Base-by-base conservation (phyloP, 2,329 filamentous ascomycete species). In the Pleoardoris graminearum region DNA sequence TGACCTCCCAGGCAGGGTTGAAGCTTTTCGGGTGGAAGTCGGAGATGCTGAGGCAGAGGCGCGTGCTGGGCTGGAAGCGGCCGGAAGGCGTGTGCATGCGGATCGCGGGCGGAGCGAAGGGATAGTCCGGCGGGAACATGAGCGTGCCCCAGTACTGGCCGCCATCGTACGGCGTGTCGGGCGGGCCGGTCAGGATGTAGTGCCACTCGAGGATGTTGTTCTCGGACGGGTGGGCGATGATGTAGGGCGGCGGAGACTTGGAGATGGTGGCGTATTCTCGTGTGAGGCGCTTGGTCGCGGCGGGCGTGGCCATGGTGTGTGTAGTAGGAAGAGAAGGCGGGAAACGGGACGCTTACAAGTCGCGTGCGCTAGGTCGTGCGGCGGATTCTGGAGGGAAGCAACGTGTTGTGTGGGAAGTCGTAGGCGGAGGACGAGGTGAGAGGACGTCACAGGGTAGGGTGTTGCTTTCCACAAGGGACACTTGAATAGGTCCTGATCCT, bases 91-190 rank as follows among this genome's bases (percentile, higher is more conserved):
- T 99, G 80, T 97, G 94, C 94, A 99, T 99, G 70, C 93, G 91
- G 75, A 99, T 99, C 2, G 94, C 91, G 4, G 94, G 94, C 27
- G 94, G 94, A 11, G 92, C 93, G 75, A 97, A 99, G 22, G 94
- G 94, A 73, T 99, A 99, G 79, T 97, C 92, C 7, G 92, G 85
- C 14, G 94, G 94, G 75, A 99, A 99, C 60, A 95, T 87, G 45
- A 99, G 82, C 1, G 93, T 97, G 42, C 94, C 94, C 94, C 94
- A 99, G 79, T 97, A 99, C 75, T 99, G 94, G 39, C 94, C 94
- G 69, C 87, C 86, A 66, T 95, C 85, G 73, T 99, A 99, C 1
- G 94, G 93, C 0, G 94, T 99, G 54, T 92, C 85, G 55, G 95
- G 91, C 29, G 94, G 93, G 1, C 94, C 94, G 32, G 92, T 97